A percentile compares a stretch with the other conserved stretches of the same genome.
phyloP scores from a whole-genome alignment of 352 stramenopile species.

The Pythium sp. region DNA sequence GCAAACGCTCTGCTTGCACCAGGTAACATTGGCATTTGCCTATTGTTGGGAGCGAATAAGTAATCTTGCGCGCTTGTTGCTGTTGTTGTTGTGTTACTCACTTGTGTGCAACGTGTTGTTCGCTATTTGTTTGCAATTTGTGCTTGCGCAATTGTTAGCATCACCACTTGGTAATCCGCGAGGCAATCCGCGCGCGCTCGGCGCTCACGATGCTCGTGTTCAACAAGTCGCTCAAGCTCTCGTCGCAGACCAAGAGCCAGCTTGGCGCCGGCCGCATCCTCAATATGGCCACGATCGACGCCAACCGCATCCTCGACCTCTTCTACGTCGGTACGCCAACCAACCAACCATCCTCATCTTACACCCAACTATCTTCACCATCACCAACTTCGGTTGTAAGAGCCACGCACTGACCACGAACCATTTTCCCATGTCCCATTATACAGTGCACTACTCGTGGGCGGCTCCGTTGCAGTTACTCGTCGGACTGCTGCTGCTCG shows the following conservation, averaged over 20 bases:
- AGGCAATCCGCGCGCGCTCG: slow-evolving; percentile 60
- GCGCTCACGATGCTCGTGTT: slow-evolving; percentile 69
- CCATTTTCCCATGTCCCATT: neutral
- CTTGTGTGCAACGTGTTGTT: neutral
- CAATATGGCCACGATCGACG: slow-evolving; percentile 94
- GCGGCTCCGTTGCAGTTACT: slow-evolving; percentile 55
- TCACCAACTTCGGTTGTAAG: neutral
- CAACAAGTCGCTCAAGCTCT: slow-evolving; percentile 53
- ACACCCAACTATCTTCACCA: neutral
- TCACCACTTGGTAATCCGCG: slow-evolving; percentile 59
- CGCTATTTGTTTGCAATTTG: neutral
- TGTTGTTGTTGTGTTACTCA: neutral
- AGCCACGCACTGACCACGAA: neutral
- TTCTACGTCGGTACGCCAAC: slow-evolving; percentile 38
- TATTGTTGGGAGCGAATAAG: neutral
- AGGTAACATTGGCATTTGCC: slow-evolving; percentile 19
- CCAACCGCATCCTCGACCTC: slow-evolving; percentile 88
- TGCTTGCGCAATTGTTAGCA: slow-evolving; percentile 29
- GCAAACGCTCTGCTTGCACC: slow-evolving; percentile 62
- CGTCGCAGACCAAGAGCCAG: slow-evolving; percentile 51
- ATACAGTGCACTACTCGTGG: slow-evolving; percentile 58
- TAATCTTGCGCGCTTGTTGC: neutral
- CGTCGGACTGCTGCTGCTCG: slow-evolving; percentile 48
- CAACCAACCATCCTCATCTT: neutral
- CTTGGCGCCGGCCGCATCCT: slow-evolving; percentile 83